Percentiles rank a stretch among this genome's conserved stretches.
These are phyloP conservation scores for Botrytis aclada DNA, from an alignment of 2,329 filamentous ascomycete genomes.

Conservation along the genomic window DNA sequence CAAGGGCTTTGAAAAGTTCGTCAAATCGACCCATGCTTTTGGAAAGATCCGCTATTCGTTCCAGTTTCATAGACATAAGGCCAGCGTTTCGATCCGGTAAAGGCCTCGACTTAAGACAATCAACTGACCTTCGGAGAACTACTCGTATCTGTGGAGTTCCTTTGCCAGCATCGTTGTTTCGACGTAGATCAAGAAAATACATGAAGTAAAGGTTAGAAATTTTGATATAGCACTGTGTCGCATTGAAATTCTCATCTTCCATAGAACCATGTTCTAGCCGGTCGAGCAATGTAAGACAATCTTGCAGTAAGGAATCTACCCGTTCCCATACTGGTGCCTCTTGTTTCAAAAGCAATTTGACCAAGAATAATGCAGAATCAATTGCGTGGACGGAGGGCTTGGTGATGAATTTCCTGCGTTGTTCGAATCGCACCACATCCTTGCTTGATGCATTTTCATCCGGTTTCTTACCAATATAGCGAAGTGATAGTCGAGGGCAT, in stretches of 20 bases:
- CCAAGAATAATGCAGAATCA: constrained; percentile 57
- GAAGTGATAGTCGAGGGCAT: constrained; percentile 57
- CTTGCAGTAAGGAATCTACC: constrained; percentile 56
- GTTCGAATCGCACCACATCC: constrained; percentile 58
- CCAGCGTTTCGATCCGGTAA: constrained; percentile 56
- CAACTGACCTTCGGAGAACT: constrained; percentile 61
- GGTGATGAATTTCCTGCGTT: constrained; percentile 48
- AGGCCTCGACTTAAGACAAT: constrained; percentile 55
- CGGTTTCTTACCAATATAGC: constrained; percentile 60
- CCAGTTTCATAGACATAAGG: constrained; percentile 61
- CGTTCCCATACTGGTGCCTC: constrained; percentile 50
- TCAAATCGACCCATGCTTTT: constrained; percentile 51
- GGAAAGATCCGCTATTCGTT: constrained; percentile 62
- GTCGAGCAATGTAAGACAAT: constrained; percentile 54
- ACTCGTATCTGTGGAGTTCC: constrained; percentile 47
- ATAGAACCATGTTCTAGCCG: constrained; percentile 42
- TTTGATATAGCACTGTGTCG: constrained; percentile 56
- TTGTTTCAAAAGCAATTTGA: constrained; percentile 52
- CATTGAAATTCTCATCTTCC: constrained; percentile 34
- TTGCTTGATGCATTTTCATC: constrained; percentile 52
- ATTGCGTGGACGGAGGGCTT: constrained; percentile 55
- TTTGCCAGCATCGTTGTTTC: constrained; percentile 43
- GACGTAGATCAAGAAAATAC: constrained; percentile 53
- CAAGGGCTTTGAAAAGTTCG: constrained; percentile 57
- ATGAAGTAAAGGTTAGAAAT: constrained; percentile 71